These are phyloP conservation scores for Vinca minor DNA, from an alignment of 257 asterid genomes.

Conservation along the genomic window DNA sequence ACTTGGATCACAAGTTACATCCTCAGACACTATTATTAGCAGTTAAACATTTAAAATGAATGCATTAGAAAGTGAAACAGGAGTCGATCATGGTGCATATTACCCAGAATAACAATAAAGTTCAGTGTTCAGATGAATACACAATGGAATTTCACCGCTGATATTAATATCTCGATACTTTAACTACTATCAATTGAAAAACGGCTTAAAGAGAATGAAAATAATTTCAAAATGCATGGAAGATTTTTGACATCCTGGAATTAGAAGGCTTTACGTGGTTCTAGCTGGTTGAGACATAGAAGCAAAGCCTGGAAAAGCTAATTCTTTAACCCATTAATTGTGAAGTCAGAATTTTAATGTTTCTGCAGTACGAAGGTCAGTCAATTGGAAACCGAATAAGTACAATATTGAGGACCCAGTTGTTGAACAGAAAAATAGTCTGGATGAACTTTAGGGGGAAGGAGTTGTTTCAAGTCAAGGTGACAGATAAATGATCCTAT, in stretches of 20 bases:
- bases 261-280: background rate
- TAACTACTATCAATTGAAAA: background rate
- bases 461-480: no score
- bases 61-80: slow-evolving; percentile 7
- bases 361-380: no score
- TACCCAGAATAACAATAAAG: background rate
- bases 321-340: no score
- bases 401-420: no score
- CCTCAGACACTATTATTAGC: background rate
- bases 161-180: background rate
- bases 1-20: background rate
- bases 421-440: no score
- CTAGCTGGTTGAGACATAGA: background rate
- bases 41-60: background rate
- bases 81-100: background rate
- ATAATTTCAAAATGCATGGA: background rate
- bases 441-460: no score
- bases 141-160: background rate
- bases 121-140: background rate
- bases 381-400: no score
- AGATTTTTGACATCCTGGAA: background rate
- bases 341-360: no score
- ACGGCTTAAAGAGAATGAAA: background rate
- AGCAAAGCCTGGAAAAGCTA: background rate
- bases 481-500: no score